Base-by-base conservation (phyloP, 192 early-diverging fungal species). In the Entomortierella parvispora region DNA sequence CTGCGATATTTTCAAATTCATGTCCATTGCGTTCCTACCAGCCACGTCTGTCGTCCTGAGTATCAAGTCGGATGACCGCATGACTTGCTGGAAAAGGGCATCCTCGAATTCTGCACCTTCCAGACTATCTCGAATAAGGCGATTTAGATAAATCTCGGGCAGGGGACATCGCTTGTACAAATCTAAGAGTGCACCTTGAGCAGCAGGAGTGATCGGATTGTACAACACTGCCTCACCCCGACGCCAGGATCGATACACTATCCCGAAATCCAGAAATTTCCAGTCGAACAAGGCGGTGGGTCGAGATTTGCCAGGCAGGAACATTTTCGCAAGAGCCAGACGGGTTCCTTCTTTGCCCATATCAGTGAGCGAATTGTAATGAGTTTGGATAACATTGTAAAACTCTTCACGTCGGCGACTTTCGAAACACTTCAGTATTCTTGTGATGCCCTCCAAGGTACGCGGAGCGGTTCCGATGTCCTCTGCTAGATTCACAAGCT, bases 31-130 rank as follows among this genome's bases (percentile, higher is more conserved):
- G 18, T 57, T 62, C 3, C 43, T 61, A 25, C 51, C 49, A 26
- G 33, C 60, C 45, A 77, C 48, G 53, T 77, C 58, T 52, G 74
- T 77, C 58, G 59, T 31, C 0, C 57, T 54, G 33, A 77, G 65
- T 5, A 46, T 55, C 32, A 20, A 18, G 22, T 25, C 23, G 18
- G 52, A 14, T 6, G 6, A 40, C 23, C 25, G 12, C 10, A 77
- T 52, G 55, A 77, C 58, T 25, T 54, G 53, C 56, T 48, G 56
- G 51, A 68, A 77, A 17, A 77, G 22, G 58, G 46, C 66, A 26
- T 53, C 40, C 47, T 77, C 59, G 56, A 77, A 77, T 47, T 57
- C 31, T 7, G 34, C 34, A 6, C 65, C 64, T 29, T 42, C 50
- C 22, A 77, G 59, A 17, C 43, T 59, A 64, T 52, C 55, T 23